Evolutionary conservation across 768 basidiomycete species (phyloP), one percentile per base, ranked within the genome.

Genomic region (Scleroderma bovista): DNA sequence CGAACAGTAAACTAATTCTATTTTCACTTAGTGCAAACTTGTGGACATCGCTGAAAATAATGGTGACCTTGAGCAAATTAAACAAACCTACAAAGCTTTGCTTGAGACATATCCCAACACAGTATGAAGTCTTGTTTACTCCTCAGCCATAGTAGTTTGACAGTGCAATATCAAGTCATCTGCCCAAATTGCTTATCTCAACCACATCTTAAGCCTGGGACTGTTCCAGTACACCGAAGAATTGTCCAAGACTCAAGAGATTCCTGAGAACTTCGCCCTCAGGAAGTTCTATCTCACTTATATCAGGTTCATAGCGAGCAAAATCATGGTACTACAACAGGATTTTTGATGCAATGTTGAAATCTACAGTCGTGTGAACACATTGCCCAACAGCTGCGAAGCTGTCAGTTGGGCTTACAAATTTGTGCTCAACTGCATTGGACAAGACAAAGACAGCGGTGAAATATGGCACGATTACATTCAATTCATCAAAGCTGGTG

Each of bases 391-490:
- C 29, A 81, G 84, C 39, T 81, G 93, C 49, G 85, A 89, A 38
- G 81, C 78, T 16, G 81, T 98, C 54, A 80, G 82, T 36, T 85
- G 89, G 59, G 89, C 93, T 12, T 98, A 93, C 64, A 94, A 98
- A 64, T 96, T 91, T 60, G 93, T 93, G 0, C 74, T 98, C 47
- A 83, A 81, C 57, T 80, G 93, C 55, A 82, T 96, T 41, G 93
- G 93, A 16, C 85, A 88, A 63, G 95, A 98, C 69, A 87, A 90
- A 59, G 90, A 94, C 53, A 87, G 89, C 48, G 90, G 88, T 10
- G 83, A 87, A 48, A 91, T 99, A 32, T 98, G 95, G 94, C 78
- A 73, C 50, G 94, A 98, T 59, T 98, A 94, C 60, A 88, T 98
- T 61, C 81, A 86, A 51, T 97, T 96, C 65, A 67, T 99, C 45